These are phyloP conservation scores for Neurospora sp. DNA, from an alignment of 495 filamentous ascomycete species.

Conservation along the genomic window DNA sequence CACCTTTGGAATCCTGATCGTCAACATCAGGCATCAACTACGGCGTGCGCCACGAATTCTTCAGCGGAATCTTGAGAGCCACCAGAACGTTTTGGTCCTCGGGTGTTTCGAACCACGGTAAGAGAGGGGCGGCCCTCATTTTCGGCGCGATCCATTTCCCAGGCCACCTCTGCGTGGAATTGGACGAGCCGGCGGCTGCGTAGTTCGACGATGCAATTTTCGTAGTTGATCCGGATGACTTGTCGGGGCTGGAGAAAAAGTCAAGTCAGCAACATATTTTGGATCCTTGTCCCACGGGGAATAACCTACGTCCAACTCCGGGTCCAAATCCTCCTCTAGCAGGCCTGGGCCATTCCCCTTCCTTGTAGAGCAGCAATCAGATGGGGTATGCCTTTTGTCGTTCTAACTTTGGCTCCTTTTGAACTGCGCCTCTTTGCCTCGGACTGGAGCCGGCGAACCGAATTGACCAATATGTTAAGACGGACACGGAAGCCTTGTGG, in stretches of 20 bases:
- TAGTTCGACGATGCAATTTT: constrained; percentile 70
- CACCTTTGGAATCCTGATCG: constrained; percentile 65
- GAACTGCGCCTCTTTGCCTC: too few species aligned
- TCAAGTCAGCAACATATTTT: constrained; percentile 15
- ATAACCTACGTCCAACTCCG: constrained; percentile 26
- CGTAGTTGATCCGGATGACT: constrained; percentile 73
- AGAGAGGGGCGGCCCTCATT: constrained; percentile 82
- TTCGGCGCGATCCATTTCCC: constrained; percentile 81
- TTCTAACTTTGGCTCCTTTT: too few species aligned
- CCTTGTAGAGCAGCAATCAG: too few species aligned
- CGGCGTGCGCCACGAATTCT: constrained; percentile 46
- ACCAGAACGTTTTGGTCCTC: constrained; percentile 12
- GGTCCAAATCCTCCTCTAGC: constrained; percentile 29
- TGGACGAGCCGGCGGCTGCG: constrained; percentile 66
- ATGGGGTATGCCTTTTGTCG: too few species aligned
- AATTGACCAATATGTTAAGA: too few species aligned
- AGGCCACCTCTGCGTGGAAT: constrained; percentile 76
- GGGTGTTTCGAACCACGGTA: constrained; percentile 51
- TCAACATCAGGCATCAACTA: constrained; percentile 66
- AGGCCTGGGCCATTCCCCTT: too few species aligned
- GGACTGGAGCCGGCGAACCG: too few species aligned
- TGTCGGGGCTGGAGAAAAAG: constrained; percentile 34
- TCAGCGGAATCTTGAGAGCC: constrained; percentile 16
- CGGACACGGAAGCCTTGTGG: too few species aligned
- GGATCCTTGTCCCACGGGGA: neutral